phyloP scores from a whole-genome alignment of 176 grass and related monocot genomes.

The Saccharum spontaneum region DNA sequence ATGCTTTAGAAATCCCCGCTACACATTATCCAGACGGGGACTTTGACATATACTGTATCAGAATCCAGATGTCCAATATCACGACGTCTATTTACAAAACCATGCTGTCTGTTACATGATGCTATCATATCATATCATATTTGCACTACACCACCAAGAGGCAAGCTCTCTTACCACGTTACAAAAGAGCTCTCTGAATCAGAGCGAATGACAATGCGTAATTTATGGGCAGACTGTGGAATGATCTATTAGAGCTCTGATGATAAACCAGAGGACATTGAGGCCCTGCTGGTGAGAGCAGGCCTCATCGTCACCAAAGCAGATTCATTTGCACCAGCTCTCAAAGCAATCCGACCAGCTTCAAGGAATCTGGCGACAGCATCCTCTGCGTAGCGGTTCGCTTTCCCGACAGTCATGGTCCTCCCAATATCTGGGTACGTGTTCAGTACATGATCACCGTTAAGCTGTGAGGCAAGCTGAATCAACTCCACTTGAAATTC shows the following conservation, averaged over 20 bases:
- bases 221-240: not conserved
- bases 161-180: not conserved
- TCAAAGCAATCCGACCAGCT: conserved; percentile 84
- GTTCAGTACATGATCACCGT: conserved; percentile 93
- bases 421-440: conserved; percentile 94
- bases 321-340: conserved; percentile 89
- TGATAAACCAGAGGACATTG: conserved; percentile 47
- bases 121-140: not conserved
- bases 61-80: conserved; percentile 27
- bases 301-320: conserved; percentile 93
- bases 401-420: conserved; percentile 82
- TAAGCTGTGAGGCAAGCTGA: conserved; percentile 94
- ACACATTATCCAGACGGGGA: conserved; percentile 21
- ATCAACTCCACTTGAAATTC: conserved; percentile 99
- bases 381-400: conserved; percentile 92
- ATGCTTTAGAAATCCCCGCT: conserved; percentile 22
- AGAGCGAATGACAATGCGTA: not conserved
- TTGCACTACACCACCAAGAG: not conserved
- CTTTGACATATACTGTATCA: conserved; percentile 20
- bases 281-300: conserved; percentile 79
- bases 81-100: conserved; percentile 44
- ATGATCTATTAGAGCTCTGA: conserved; percentile 47
- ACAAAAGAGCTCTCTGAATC: not conserved
- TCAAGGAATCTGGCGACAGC: conserved; percentile 90
- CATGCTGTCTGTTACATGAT: conserved; percentile 23